Evolutionary conservation across 2,329 filamentous ascomycete genomes (phyloP).

Genomic region (Dichotomopilus funicola): DNA sequence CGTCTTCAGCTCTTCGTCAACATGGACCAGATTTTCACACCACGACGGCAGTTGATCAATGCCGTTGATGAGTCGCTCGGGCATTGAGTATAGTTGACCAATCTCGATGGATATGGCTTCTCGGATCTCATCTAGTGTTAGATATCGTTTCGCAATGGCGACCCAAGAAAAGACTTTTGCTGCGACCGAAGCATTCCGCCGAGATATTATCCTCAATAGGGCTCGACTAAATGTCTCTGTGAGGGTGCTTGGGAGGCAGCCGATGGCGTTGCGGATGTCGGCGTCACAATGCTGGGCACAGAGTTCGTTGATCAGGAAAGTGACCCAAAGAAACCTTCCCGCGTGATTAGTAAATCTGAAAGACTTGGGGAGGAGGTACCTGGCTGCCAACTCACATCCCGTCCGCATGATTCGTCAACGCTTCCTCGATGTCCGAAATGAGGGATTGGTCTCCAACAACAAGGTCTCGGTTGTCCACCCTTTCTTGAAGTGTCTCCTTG

Average conservation of each 20-base stretch:
- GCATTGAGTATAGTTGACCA: slow-evolving; percentile 1
- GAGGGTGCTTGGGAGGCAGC: neutral
- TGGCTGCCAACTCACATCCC: neutral
- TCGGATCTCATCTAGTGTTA: slow-evolving; percentile 1
- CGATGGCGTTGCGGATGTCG: neutral
- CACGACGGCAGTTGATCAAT: neutral
- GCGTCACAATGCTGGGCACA: slow-evolving; percentile 1
- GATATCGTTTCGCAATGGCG: neutral
- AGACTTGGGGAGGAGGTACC: neutral
- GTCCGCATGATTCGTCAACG: neutral
- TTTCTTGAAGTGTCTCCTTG: neutral
- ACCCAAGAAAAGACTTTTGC: slow-evolving; percentile 1
- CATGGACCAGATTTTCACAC: slow-evolving; percentile 1
- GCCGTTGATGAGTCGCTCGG: neutral
- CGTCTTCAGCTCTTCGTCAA: slow-evolving; percentile 2
- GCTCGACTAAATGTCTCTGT: neutral
- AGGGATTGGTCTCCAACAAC: neutral
- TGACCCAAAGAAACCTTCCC: neutral
- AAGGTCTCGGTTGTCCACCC: neutral
- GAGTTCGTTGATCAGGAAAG: neutral
- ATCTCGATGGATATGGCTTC: slow-evolving; percentile 1
- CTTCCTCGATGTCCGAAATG: neutral
- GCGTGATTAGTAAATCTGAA: neutral
- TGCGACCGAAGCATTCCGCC: neutral
- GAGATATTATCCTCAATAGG: neutral